Base-by-base conservation (phyloP, 805 yeast species). In the Starmerella khaoyaiensis region DNA sequence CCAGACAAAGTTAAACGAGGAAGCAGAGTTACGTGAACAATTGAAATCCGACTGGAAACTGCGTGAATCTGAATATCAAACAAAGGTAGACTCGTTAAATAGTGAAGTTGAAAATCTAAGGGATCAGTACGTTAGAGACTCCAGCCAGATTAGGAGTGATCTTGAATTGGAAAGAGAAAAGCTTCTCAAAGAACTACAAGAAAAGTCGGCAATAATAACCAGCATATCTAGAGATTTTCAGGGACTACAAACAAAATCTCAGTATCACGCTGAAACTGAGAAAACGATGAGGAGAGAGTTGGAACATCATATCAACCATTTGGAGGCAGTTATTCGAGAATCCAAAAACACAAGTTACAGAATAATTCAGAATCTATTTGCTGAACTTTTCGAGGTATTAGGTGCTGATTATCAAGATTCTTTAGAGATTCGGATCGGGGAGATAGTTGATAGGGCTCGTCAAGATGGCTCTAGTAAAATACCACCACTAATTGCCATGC, bases 401-500 rank as follows among this genome's bases (percentile, higher is more conserved):
- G 51, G 51, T 3, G 26, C 38, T 9, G 49, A 49, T 19, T 47
- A 45, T 37, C 42, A 40, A 19, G 41, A 36, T 3, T 28, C 21
- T 8, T 39, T 41, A 21, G 48, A 49, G 25, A 14, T 11, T 4
- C 41, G 42, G 32, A 42, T 49, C 24, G 39, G 36, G 11, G 36
- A 31, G 7, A 45, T 49, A 14, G 41, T 49, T n/a, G 39, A 35
- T 14, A 35, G 33, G 17, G 33, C 45, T 8, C 31, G 34, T 28
- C 19, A 16, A 12, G 37, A 40, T 17, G 25, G 35, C 2, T 34
- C 31, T 21, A 35, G 45, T 29, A 50, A 50, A 30, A 39, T 47
- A 12, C 54, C 54, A 22, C 21, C 44, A 25, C 37, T 50, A 14
- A 38, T 35, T 5, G 50, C 42, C 9, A 37, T 46, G 7, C 21